A percentile compares a stretch with the other conserved stretches of the same genome.
Evolutionary conservation across 2,329 filamentous ascomycete species (phyloP).

Genomic region (Madurella fahalii): DNA sequence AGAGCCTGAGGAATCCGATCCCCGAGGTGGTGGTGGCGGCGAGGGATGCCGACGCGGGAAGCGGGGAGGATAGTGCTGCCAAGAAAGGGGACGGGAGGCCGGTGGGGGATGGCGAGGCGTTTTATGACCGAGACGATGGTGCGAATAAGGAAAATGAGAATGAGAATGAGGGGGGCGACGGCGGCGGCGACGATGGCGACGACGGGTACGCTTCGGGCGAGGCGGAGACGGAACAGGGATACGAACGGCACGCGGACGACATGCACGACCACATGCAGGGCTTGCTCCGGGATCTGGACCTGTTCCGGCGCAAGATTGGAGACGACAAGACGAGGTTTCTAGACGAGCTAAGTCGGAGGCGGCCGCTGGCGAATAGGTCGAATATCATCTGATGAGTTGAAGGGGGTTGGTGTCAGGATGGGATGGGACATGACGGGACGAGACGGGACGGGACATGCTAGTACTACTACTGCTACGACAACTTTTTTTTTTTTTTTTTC

Average conservation of each 20-base stretch:
- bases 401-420: too few species aligned
- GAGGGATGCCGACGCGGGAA: slow-evolving; percentile 17
- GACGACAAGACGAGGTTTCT: slow-evolving; percentile 74
- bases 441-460: too few species aligned
- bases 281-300: slow-evolving; percentile 70
- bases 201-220: slow-evolving; percentile 49
- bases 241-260: slow-evolving; percentile 54
- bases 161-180: slow-evolving; percentile 13
- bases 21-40: slow-evolving; percentile 49
- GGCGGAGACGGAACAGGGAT: slow-evolving; percentile 20
- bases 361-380: slow-evolving; percentile 43
- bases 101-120: too few species aligned
- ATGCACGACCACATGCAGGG: slow-evolving; percentile 83
- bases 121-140: slow-evolving; percentile 28
- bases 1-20: slow-evolving; percentile 88
- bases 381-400: slow-evolving; percentile 33
- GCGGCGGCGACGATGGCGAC: slow-evolving; percentile 36
- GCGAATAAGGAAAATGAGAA: slow-evolving; percentile 26
- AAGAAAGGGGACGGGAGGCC: too few species aligned
- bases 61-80: slow-evolving; percentile 24
- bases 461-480: too few species aligned
- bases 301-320: slow-evolving; percentile 81
- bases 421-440: too few species aligned
- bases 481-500: too few species aligned
- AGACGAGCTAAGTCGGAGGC: slow-evolving; percentile 57